A percentile compares a stretch with the other conserved stretches of the same genome.
phyloP scores from a whole-genome alignment of 2,329 filamentous ascomycete species.

The Orbilia oligospora region DNA sequence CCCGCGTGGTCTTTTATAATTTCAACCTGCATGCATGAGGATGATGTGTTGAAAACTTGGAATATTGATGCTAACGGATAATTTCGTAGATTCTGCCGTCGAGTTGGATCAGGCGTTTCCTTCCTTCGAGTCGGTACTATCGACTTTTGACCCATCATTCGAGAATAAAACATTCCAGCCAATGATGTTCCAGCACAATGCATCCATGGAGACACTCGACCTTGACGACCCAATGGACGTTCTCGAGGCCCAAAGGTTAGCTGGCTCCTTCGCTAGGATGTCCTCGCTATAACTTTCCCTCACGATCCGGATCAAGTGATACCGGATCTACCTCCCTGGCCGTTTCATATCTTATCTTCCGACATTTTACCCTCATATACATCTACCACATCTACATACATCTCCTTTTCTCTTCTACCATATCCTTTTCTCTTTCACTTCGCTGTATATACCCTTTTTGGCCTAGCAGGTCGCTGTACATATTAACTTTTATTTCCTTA shows the following conservation, averaged over 20 bases:
- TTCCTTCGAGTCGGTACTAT: conserved; percentile 57
- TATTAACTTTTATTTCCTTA: conserved; percentile 44
- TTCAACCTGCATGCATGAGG: conserved; percentile 15
- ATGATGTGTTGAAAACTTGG: conserved; percentile 39
- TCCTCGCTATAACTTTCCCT: conserved; percentile 31
- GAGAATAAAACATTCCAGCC: conserved; percentile 41
- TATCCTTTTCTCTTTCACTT: conserved; percentile 13
- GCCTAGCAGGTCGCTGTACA: conserved; percentile 39
- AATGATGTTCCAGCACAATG: conserved; percentile 39
- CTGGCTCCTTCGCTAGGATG: conserved; percentile 19
- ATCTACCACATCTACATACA: too few species aligned
- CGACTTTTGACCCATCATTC: conserved; percentile 52
- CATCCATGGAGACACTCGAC: conserved; percentile 49
- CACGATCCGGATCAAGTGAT: conserved; percentile 33
- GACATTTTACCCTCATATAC: conserved; percentile 31
- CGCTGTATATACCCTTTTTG: conserved; percentile 45
- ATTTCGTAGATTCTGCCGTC: conserved; percentile 57
- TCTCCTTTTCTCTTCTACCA: conserved; percentile 19
- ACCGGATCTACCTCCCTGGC: conserved; percentile 39
- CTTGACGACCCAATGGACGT: conserved; percentile 52
- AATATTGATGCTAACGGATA: conserved; percentile 58
- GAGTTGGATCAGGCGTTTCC: conserved; percentile 51
- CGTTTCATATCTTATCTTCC: conserved; percentile 54
- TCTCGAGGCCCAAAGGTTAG: conserved; percentile 28
- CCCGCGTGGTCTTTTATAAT: conserved; percentile 45